Conservation (phyloP, 768 basidiomycete genomes). For the Mrakia frigida region DNA sequence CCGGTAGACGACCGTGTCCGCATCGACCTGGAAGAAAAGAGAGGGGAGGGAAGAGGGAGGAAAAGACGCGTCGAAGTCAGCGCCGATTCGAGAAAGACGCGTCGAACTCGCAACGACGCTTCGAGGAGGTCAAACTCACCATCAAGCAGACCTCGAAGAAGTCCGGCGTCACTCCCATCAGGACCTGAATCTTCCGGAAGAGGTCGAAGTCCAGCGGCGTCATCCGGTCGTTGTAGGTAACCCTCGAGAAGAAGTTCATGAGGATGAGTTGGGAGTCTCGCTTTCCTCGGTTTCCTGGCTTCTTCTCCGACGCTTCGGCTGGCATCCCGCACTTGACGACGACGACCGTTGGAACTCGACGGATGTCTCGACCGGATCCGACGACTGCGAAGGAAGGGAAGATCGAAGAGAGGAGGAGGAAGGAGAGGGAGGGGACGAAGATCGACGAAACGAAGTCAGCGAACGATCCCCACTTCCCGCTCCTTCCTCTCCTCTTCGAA, state of each 20-base stretch:
- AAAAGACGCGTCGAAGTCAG: not conserved
- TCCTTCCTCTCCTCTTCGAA: too few relatives aligned
- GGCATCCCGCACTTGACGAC: constrained; percentile 96
- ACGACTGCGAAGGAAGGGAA: constrained; percentile 3
- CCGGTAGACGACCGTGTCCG: constrained; percentile 92
- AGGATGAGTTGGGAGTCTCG: constrained; percentile 96
- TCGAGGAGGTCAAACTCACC: constrained; percentile 53
- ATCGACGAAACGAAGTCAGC: not conserved
- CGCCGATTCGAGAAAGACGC: not conserved
- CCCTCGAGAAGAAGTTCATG: constrained; percentile 99
- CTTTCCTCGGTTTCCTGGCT: constrained; percentile 97
- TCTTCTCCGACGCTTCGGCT: constrained; percentile 77
- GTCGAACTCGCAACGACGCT: not conserved
- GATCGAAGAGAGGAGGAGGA: not conserved
- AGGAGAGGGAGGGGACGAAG: not conserved
- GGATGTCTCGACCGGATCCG: constrained; percentile 48
- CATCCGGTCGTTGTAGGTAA: constrained; percentile 99
- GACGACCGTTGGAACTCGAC: constrained; percentile 87
- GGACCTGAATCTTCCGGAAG: constrained; percentile 88
- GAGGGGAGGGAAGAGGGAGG: not conserved
- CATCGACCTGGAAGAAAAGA: constrained; percentile 68
- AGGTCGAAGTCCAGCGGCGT: constrained; percentile 94
- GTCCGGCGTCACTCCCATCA: constrained; percentile 99
- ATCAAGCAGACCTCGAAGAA: constrained; percentile 96
- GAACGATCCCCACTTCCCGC: too few relatives aligned